phyloP scores from a whole-genome alignment of 2,329 filamentous ascomycete genomes.

The Sporothrix globosa region DNA sequence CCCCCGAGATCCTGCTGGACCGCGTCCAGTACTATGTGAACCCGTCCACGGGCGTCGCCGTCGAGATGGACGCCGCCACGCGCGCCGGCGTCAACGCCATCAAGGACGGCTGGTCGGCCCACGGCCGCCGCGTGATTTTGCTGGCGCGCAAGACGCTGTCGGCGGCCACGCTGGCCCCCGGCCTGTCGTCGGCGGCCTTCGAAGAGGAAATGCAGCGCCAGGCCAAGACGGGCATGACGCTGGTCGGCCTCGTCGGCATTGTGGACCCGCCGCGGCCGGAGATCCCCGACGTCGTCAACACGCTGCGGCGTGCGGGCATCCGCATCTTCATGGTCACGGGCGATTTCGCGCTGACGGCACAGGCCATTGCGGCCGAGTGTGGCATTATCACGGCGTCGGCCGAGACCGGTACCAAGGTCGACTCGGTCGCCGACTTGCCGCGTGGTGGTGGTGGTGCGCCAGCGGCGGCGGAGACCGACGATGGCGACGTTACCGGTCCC shows the following conservation, averaged over 20 bases:
- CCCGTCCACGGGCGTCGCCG: conserved; percentile 55
- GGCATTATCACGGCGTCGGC: conserved; percentile 60
- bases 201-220: conserved; percentile 62
- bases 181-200: conserved; percentile 53
- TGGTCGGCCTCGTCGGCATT: conserved; percentile 75
- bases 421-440: conserved; percentile 53
- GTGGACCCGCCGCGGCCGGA: conserved; percentile 78
- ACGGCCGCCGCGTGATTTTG: conserved; percentile 69
- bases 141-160: conserved; percentile 64
- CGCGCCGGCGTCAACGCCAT: conserved; percentile 56
- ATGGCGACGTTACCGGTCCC: conserved; percentile 36
- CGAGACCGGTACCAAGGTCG: conserved; percentile 56
- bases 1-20: conserved; percentile 71
- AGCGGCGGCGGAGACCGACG: conserved; percentile 36
- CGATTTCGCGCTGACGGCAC: conserved; percentile 74
- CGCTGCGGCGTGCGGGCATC: conserved; percentile 69
- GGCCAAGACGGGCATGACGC: conserved; percentile 61
- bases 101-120: conserved; percentile 69
- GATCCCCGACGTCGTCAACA: conserved; percentile 68
- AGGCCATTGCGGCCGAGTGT: conserved; percentile 72
- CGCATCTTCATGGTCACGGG: conserved; percentile 83
- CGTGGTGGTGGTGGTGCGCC: conserved; percentile 20
- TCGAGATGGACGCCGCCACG: conserved; percentile 53
- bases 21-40: conserved; percentile 63
- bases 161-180: conserved; percentile 45